phyloP scores from a whole-genome alignment of 106 monocot species.

The Dendrobium officinale region DNA sequence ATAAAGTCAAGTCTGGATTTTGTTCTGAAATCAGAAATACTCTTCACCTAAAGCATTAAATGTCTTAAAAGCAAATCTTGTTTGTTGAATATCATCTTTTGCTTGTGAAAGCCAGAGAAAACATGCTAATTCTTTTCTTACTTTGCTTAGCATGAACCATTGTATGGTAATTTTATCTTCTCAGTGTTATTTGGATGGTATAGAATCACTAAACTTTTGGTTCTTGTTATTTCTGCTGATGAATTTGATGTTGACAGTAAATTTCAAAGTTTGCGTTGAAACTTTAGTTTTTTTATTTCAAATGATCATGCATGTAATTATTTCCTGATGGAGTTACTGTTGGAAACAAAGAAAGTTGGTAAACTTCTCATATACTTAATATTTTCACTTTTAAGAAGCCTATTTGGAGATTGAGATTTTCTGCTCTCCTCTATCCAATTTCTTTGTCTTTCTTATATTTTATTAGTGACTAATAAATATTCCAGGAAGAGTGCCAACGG shows the following conservation, averaged over 20 bases:
- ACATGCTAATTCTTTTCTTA: neutral
- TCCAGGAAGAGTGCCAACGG: conserved; percentile 86
- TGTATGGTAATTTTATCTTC: neutral
- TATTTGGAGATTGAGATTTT: neutral
- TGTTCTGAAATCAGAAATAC: no score
- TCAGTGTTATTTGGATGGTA: neutral
- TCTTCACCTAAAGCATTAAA: no score
- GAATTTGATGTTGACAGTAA: no score
- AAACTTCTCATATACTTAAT: neutral
- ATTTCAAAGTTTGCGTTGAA: no score
- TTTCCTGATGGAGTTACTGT: neutral
- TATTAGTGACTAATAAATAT: conserved; percentile 1
- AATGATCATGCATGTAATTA: neutral
- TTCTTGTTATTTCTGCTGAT: no score
- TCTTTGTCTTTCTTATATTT: neutral
- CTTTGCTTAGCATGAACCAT: neutral
- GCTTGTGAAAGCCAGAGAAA: neutral
- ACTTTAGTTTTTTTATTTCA: neutral
- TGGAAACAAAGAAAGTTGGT: neutral
- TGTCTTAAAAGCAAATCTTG: no score
- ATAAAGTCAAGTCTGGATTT: neutral
- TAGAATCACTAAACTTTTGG: neutral
- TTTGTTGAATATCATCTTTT: neutral
- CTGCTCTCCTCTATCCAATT: neutral
- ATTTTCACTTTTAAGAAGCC: neutral